Percentiles rank a stretch among this genome's conserved stretches.
These are phyloP conservation scores for Cordyceps cicadae DNA, from an alignment of 2,329 filamentous ascomycete species.

Conservation along the genomic window DNA sequence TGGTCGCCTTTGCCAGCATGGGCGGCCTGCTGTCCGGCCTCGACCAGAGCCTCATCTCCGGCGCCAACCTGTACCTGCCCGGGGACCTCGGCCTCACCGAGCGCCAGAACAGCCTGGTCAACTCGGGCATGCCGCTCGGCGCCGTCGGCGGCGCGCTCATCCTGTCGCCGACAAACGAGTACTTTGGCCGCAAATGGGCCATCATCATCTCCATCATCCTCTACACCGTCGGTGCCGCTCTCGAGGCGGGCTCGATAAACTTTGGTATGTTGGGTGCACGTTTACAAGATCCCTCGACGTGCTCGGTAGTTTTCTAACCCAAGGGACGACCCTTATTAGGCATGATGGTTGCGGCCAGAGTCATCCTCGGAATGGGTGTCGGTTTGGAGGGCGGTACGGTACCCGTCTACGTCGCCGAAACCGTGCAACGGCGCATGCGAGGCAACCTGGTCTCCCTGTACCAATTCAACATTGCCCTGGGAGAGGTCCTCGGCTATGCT, in stretches of 20 bases:
- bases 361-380: conserved; percentile 62
- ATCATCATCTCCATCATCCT: conserved; percentile 62
- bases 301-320: conserved; percentile 12
- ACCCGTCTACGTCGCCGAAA: conserved; percentile 67
- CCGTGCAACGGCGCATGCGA: conserved; percentile 56
- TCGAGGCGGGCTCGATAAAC: conserved; percentile 59
- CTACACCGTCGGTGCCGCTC: conserved; percentile 61
- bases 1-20: conserved; percentile 67
- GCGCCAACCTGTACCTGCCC: conserved; percentile 61
- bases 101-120: conserved; percentile 56
- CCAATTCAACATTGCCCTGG: conserved; percentile 68
- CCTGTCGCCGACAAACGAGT: conserved; percentile 59
- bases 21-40: conserved; percentile 64
- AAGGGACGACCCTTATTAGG: too few species aligned
- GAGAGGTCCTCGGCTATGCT: conserved; percentile 65
- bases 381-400: conserved; percentile 68
- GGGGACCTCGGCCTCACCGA: conserved; percentile 45
- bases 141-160: conserved; percentile 63
- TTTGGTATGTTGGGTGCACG: conserved; percentile 43
- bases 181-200: conserved; percentile 56
- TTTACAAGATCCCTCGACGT: too few species aligned
- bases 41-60: conserved; percentile 65
- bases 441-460: conserved; percentile 68
- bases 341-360: conserved; percentile 61
- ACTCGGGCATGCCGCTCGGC: conserved; percentile 63